Conservation (phyloP, 2,329 filamentous ascomycete species). For the Biscogniauxia mediterranea region DNA sequence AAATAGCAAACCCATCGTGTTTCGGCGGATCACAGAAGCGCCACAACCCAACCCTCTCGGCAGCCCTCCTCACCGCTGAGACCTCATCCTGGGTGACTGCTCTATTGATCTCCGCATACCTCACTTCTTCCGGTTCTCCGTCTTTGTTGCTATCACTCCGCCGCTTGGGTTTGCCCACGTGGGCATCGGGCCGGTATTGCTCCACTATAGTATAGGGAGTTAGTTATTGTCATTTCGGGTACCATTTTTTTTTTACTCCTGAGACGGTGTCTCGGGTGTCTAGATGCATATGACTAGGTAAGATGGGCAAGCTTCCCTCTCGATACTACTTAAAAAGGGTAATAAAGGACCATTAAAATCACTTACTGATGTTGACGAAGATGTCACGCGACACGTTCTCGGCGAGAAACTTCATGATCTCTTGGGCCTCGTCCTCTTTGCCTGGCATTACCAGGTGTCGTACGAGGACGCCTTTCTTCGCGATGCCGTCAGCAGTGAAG, state of each 20-base stretch:
- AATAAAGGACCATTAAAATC: no score
- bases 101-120: slow-evolving; percentile 80
- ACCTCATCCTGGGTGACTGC: slow-evolving; percentile 64
- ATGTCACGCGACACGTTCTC: slow-evolving; percentile 69
- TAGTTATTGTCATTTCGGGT: no score
- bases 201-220: slow-evolving; percentile 51
- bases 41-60: slow-evolving; percentile 72
- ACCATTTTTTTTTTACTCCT: no score
- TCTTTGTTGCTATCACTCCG: slow-evolving; percentile 18
- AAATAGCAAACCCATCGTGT: slow-evolving; percentile 52
- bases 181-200: slow-evolving; percentile 77
- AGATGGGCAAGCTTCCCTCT: no score
- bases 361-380: slow-evolving; percentile 69
- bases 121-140: slow-evolving; percentile 44
- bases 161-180: slow-evolving; percentile 70
- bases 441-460: slow-evolving; percentile 85
- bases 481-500: slow-evolving; percentile 78
- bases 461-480: slow-evolving; percentile 72
- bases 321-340: no score
- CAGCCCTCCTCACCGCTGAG: slow-evolving; percentile 63
- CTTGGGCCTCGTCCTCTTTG: slow-evolving; percentile 67
- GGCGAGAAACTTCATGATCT: slow-evolving; percentile 76
- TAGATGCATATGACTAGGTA: no score
- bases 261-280: no score
- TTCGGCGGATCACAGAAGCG: slow-evolving; percentile 67